phyloP scores from a whole-genome alignment of 78 protist genomes.

The Bigelowiella natans region DNA sequence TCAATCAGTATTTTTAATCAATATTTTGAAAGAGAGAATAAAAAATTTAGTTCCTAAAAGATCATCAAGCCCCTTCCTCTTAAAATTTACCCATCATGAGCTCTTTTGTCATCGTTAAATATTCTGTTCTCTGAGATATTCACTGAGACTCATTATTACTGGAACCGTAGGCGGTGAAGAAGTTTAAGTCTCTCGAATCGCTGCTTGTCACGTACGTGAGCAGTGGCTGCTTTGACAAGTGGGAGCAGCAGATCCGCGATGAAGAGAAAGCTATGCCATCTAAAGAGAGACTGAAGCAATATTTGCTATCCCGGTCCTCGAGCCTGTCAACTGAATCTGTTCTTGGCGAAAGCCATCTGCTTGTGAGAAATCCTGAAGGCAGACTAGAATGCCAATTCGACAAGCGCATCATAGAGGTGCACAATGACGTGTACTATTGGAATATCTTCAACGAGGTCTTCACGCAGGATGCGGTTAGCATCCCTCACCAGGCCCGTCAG shows the following conservation, averaged over 20 bases:
- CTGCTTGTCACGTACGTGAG: background rate
- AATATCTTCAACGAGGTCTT: constrained; percentile 11
- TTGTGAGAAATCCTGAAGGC: constrained; percentile 9
- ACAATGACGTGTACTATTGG: constrained; percentile 55
- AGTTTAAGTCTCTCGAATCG: background rate
- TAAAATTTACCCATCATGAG: too few species aligned
- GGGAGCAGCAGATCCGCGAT: background rate
- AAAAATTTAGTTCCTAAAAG: too few species aligned
- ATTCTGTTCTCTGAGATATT: too few species aligned
- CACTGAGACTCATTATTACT: too few species aligned
- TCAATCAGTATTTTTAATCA: too few species aligned
- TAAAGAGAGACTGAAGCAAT: background rate
- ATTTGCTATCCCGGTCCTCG: background rate
- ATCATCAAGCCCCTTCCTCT: too few species aligned
- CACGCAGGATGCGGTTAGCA: background rate
- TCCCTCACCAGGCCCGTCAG: constrained; percentile 33
- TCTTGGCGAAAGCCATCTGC: background rate
- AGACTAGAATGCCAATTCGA: constrained; percentile 40
- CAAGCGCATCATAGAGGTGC: constrained; percentile 28
- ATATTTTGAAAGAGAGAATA: too few species aligned
- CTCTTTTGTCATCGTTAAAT: too few species aligned
- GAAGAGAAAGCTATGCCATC: background rate
- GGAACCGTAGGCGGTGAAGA: background rate
- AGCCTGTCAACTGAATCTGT: background rate
- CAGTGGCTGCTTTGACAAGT: background rate